Evolutionary conservation across 495 filamentous ascomycete species (phyloP).

Genomic region (Penicillium ochrochloron): DNA sequence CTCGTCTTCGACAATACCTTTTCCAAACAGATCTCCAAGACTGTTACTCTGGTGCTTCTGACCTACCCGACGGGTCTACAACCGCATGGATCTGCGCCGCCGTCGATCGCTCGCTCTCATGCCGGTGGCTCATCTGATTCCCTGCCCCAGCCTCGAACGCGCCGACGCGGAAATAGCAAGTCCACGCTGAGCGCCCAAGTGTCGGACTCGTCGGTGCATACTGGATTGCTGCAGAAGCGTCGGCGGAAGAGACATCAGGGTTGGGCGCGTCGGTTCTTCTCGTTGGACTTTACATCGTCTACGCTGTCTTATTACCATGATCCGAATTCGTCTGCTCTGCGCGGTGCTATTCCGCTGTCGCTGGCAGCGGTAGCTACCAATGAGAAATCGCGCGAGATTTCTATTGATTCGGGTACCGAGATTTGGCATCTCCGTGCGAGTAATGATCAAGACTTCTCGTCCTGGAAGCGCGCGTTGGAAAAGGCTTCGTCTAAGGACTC

Average conservation of each 20-base stretch:
- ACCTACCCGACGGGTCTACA: slow-evolving; percentile 86
- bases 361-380: slow-evolving; percentile 89
- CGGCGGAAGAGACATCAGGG: slow-evolving; percentile 92
- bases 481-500: slow-evolving; percentile 60
- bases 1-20: slow-evolving; percentile 99
- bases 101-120: slow-evolving; percentile 53
- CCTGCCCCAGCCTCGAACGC: slow-evolving; percentile 33
- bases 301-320: slow-evolving; percentile 96
- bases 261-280: slow-evolving; percentile 91
- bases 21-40: slow-evolving; percentile 93
- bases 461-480: slow-evolving; percentile 87
- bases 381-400: slow-evolving; percentile 85
- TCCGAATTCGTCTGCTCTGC: slow-evolving; percentile 83
- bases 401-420: slow-evolving; percentile 94
- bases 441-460: slow-evolving; percentile 79
- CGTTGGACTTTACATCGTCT: slow-evolving; percentile 86
- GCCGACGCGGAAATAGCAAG: slow-evolving; percentile 42
- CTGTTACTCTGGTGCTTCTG: slow-evolving; percentile 88
- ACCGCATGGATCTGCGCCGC: slow-evolving; percentile 57
- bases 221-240: slow-evolving; percentile 83
- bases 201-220: slow-evolving; percentile 58
- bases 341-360: slow-evolving; percentile 89
- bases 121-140: slow-evolving; percentile 38
- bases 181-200: slow-evolving; percentile 35
- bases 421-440: slow-evolving; percentile 93